Conservation (phyloP, 495 filamentous ascomycete genomes). For the Xylaria sp. region DNA sequence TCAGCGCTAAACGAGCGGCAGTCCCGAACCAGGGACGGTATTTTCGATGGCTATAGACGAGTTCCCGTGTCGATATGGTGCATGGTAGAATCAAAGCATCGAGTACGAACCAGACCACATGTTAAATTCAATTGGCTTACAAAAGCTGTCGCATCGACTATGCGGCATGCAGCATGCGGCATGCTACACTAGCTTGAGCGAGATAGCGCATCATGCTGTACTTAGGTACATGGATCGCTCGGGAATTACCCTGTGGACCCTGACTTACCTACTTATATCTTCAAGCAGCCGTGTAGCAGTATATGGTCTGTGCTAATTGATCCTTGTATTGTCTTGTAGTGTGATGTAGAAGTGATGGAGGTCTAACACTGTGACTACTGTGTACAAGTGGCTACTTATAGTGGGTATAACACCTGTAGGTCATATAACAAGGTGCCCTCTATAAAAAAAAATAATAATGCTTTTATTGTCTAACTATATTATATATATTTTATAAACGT, state of each 20-base stretch:
- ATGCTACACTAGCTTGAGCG: not conserved
- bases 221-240: constrained; percentile 10
- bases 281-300: too few species aligned
- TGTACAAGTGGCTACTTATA: too few species aligned
- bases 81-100: not conserved
- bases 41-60: not conserved
- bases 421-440: too few species aligned
- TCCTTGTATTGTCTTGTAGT: too few species aligned
- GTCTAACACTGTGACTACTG: too few species aligned
- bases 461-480: too few species aligned
- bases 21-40: not conserved
- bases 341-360: too few species aligned
- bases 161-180: not conserved
- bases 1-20: constrained; percentile 19
- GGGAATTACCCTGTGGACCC: not conserved
- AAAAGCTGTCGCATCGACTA: not conserved
- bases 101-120: not conserved
- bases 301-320: too few species aligned
- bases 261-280: too few species aligned
- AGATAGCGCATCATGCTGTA: not conserved
- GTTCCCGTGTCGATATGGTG: not conserved
- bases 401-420: too few species aligned
- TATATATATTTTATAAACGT: too few species aligned
- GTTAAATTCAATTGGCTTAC: constrained; percentile 15
- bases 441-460: too few species aligned